These are phyloP conservation scores for Pseudisothecium myosuroides DNA, from an alignment of 225 moss, liverwort and hornwort species.

Conservation along the genomic window DNA sequence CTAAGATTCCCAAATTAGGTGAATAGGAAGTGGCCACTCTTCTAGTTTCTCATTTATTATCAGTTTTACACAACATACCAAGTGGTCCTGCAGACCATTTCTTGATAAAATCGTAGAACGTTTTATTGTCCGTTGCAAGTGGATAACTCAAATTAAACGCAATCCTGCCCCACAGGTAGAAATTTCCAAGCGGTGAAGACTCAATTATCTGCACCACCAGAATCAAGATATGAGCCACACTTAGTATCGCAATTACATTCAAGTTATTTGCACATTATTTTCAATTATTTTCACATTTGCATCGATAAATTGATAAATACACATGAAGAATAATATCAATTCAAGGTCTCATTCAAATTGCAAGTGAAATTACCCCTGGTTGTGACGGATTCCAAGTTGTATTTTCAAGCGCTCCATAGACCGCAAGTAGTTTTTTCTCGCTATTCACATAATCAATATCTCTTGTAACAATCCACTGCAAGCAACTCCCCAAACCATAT, in stretches of 20 bases:
- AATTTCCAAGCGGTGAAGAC: conserved; percentile 60
- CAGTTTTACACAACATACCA: conserved; percentile 19
- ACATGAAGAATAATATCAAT: neutral
- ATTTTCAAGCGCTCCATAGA: conserved; percentile 55
- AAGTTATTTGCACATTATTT: neutral
- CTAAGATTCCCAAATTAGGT: neutral
- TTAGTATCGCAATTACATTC: neutral
- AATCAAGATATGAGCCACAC: neutral
- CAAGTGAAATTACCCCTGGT: conserved; percentile 49
- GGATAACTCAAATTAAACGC: conserved; percentile 35
- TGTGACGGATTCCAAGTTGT: conserved; percentile 65
- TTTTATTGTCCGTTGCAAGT: conserved; percentile 11
- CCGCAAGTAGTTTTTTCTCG: conserved; percentile 31
- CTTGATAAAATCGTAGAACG: conserved; percentile 36
- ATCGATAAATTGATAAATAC: neutral
- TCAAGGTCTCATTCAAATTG: neutral
- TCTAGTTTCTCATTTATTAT: neutral
- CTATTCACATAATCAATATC: conserved; percentile 49
- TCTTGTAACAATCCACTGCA: conserved; percentile 79
- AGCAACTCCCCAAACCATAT: neutral
- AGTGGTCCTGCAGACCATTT: conserved; percentile 56
- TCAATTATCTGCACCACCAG: conserved; percentile 44
- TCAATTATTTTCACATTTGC: neutral
- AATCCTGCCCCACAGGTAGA: conserved; percentile 48
- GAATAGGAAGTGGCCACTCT: neutral